A percentile compares a stretch with the other conserved stretches of the same genome.
phyloP scores from a whole-genome alignment of 148 eudicot species.

The Rhododendron ferrugineum region DNA sequence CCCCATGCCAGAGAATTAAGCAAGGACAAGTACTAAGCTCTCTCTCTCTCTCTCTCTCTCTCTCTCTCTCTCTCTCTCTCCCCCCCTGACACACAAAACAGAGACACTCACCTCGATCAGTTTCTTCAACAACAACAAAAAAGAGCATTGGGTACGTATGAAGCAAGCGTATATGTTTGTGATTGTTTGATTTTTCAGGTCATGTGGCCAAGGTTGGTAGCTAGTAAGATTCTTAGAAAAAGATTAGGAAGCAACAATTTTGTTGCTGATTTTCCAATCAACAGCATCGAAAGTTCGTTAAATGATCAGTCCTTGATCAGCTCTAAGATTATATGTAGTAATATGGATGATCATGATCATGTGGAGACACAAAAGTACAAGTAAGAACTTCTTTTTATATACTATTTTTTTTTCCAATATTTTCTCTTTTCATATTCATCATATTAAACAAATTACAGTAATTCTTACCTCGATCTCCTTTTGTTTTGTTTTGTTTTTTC shows the following conservation, averaged over 20 bases:
- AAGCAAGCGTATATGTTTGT: background rate
- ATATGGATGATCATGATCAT: slow-evolving; percentile 9
- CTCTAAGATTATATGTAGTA: background rate
- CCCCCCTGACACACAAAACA: background rate
- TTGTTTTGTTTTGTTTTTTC: background rate
- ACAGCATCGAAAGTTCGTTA: background rate
- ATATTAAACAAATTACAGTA: too few species aligned
- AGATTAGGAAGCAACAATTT: slow-evolving; percentile 30
- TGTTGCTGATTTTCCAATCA: slow-evolving; percentile 25
- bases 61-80: slow-evolving; percentile 3
- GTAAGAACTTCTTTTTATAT: slow-evolving; percentile 1
- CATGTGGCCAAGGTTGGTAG: slow-evolving; percentile 34
- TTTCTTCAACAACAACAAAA: background rate
- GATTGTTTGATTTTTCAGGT: slow-evolving; percentile 4
- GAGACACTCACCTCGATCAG: background rate
- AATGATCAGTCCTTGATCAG: slow-evolving; percentile 2
- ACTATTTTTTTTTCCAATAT: background rate
- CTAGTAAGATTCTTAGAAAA: slow-evolving; percentile 27
- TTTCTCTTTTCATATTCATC: background rate
- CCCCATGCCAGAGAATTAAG: slow-evolving; percentile 9
- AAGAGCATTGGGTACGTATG: too few species aligned
- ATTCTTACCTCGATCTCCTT: background rate
- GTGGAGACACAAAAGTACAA: slow-evolving; percentile 17
- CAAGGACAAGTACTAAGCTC: slow-evolving; percentile 12
- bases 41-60: slow-evolving; percentile 11